phyloP scores from a whole-genome alignment of 345 rosid species.

The Combretum micranthum region DNA sequence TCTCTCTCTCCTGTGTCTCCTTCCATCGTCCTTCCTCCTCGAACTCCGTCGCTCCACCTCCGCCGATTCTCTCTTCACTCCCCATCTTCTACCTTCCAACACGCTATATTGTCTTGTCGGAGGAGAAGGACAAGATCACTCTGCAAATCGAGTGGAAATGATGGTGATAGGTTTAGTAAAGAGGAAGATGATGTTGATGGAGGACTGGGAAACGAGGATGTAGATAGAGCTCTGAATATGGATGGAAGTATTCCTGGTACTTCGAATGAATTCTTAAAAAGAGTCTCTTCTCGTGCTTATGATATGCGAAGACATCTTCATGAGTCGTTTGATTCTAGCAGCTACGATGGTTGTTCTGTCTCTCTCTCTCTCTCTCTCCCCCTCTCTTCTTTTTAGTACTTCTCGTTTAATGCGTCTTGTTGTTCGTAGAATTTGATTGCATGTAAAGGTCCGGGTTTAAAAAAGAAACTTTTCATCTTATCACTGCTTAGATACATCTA shows the following conservation, averaged over 20 bases:
- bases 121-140: constrained; percentile 21
- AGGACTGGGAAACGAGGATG: constrained; percentile 33
- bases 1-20: constrained; percentile 65
- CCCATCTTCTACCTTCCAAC: constrained; percentile 21
- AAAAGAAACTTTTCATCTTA: too few species aligned
- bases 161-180: constrained; percentile 17
- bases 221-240: constrained; percentile 80
- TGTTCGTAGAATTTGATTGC: background rate
- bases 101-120: constrained; percentile 6
- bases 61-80: constrained; percentile 21
- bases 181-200: constrained; percentile 32
- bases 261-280: constrained; percentile 73
- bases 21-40: constrained; percentile 65
- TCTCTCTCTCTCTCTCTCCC: background rate
- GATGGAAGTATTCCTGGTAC: constrained; percentile 91
- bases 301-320: constrained; percentile 87
- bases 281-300: constrained; percentile 92
- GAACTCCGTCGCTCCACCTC: constrained; percentile 23
- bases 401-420: background rate
- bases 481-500: too few species aligned
- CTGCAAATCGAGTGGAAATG: constrained; percentile 35
- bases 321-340: constrained; percentile 73
- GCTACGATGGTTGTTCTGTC: constrained; percentile 70
- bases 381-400: constrained; percentile 1
- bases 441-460: too few species aligned